Conservation (phyloP, 352 stramenopile genomes). For the Phytophthora palmivora region DNA sequence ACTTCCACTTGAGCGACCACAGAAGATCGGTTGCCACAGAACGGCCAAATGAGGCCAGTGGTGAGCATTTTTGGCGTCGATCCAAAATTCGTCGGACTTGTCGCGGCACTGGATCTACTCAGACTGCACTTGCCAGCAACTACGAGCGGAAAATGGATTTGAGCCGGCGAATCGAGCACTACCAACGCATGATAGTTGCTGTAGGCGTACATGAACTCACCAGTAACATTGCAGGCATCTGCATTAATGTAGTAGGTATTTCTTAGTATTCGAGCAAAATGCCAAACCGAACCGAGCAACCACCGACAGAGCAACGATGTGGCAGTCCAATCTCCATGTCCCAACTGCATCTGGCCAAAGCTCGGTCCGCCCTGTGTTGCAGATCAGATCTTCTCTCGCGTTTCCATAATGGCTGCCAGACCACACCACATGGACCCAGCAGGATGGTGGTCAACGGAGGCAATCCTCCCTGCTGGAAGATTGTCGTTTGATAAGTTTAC, state of each 20-base stretch:
- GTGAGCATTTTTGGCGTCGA: conserved; percentile 24
- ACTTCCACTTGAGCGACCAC: conserved; percentile 12
- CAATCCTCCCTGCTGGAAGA: not conserved
- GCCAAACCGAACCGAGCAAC: not conserved
- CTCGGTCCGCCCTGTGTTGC: conserved; percentile 6
- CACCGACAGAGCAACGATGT: not conserved
- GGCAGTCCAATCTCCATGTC: conserved; percentile 30
- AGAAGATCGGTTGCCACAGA: conserved; percentile 12
- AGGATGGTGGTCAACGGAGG: conserved; percentile 9
- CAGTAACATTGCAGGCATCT: too few species aligned
- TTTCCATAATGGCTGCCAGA: conserved; percentile 28
- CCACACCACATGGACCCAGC: conserved; percentile 20
- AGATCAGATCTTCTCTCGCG: too few species aligned
- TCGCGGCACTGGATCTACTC: conserved; percentile 29
- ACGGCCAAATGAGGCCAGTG: conserved; percentile 10
- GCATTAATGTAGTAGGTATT: too few species aligned
- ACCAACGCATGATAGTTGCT: not conserved
- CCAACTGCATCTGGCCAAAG: conserved; percentile 21
- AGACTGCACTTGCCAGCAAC: conserved; percentile 1
- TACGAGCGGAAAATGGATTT: conserved; percentile 12
- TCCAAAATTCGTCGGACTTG: conserved; percentile 33
- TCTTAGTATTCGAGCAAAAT: too few species aligned
- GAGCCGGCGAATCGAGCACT: not conserved
- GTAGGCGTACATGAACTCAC: not conserved
- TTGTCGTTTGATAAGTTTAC: not conserved